These are phyloP conservation scores for Diplogelasinospora grovesii DNA, from an alignment of 495 filamentous ascomycete species.

Conservation along the genomic window DNA sequence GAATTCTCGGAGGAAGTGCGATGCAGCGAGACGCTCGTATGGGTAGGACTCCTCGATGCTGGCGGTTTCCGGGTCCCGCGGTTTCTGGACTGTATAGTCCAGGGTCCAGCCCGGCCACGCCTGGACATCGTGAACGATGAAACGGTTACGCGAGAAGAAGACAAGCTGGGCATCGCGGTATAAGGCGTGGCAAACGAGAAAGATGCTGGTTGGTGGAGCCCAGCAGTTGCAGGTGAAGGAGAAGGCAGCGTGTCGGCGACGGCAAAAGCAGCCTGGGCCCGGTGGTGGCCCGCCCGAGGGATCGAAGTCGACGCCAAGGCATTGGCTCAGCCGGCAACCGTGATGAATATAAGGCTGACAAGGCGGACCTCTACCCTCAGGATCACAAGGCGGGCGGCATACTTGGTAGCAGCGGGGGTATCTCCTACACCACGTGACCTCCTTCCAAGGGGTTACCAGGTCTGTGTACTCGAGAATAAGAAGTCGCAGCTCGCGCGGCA, in stretches of 20 bases:
- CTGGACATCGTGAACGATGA: slow-evolving; percentile 9
- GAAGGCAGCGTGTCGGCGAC: slow-evolving; percentile 10
- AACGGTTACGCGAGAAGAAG: slow-evolving; percentile 11
- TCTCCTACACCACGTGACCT: slow-evolving; percentile 12
- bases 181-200: slow-evolving; percentile 7
- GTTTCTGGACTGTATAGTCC: not conserved
- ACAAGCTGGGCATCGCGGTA: slow-evolving; percentile 7
- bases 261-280: slow-evolving; percentile 8
- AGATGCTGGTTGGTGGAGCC: slow-evolving; percentile 5
- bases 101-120: not conserved
- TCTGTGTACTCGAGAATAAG: slow-evolving; percentile 10
- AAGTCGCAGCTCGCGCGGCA: slow-evolving; percentile 9
- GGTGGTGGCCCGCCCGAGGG: not conserved
- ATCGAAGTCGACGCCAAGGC: not conserved
- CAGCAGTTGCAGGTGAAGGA: slow-evolving; percentile 11
- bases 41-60: slow-evolving; percentile 4
- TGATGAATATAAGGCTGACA: not conserved
- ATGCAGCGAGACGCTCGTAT: slow-evolving; percentile 3
- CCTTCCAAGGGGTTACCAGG: slow-evolving; percentile 5
- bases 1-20: slow-evolving; percentile 6
- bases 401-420: slow-evolving; percentile 1
- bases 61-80: not conserved
- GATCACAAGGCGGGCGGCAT: not conserved
- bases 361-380: not conserved
- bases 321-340: not conserved